A percentile compares a stretch with the other conserved stretches of the same genome.
These are phyloP conservation scores for Paramecium primaurelia DNA, from an alignment of 73 alveolate genomes.

Conservation along the genomic window DNA sequence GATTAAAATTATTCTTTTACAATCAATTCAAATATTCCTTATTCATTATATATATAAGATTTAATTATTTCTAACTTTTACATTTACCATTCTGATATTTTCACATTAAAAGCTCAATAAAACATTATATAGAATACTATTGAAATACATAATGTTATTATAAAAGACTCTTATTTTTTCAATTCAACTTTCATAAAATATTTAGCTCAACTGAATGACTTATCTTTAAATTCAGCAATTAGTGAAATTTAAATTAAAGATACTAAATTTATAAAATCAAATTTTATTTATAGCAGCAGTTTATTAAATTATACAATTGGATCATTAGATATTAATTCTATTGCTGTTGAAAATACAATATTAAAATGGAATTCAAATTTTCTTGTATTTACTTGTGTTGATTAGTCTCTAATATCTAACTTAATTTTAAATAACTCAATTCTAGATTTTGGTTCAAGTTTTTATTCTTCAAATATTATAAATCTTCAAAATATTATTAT, in stretches of 20 bases:
- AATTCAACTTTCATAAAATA: background rate
- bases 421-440: background rate
- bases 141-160: background rate
- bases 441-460: background rate
- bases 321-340: background rate
- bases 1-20: background rate
- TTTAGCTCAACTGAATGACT: background rate
- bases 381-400: background rate
- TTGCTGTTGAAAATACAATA: background rate
- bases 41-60: background rate
- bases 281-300: background rate
- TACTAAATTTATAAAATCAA: background rate
- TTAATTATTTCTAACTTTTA: background rate
- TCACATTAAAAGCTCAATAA: background rate
- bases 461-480: background rate
- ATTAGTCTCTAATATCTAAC: background rate
- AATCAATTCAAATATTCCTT: background rate
- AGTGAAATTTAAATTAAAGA: background rate
- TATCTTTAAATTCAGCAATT: background rate
- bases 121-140: background rate
- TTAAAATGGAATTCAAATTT: background rate
- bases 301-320: background rate
- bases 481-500: background rate
- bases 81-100: background rate
- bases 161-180: background rate